These are phyloP conservation scores for Stagonosporopsis vannaccii DNA, from an alignment of 2,329 filamentous ascomycete species.

Conservation along the genomic window DNA sequence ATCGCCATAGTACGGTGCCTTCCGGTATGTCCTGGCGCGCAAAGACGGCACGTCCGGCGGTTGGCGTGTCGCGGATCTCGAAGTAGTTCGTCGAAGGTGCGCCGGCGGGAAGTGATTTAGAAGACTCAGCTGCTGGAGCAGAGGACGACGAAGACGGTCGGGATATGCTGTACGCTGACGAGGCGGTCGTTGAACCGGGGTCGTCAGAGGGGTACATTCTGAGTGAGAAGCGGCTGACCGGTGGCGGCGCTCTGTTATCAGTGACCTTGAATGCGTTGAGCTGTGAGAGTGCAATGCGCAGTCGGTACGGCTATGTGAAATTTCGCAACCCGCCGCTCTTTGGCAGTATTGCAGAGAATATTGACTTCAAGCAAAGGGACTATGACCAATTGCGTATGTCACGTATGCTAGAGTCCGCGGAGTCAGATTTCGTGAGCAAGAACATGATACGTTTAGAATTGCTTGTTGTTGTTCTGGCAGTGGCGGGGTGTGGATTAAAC, in stretches of 20 bases:
- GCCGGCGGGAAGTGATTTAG: constrained; percentile 27
- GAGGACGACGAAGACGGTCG: constrained; percentile 24
- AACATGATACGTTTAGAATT: constrained; percentile 28
- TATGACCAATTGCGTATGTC: constrained; percentile 43
- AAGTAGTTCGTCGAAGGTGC: constrained; percentile 43
- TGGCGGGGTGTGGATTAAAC: background rate
- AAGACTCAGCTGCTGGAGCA: constrained; percentile 8
- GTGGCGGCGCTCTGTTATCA: background rate
- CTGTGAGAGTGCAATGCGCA: background rate
- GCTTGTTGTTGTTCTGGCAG: background rate
- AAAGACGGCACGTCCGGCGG: constrained; percentile 56
- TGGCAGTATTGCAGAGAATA: background rate
- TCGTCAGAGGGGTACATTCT: constrained; percentile 5
- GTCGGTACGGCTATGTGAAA: background rate
- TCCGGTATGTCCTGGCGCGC: constrained; percentile 46
- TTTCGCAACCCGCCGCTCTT: background rate
- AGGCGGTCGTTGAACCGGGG: constrained; percentile 19
- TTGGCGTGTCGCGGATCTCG: constrained; percentile 50
- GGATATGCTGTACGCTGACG: constrained; percentile 24
- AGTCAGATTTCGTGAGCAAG: constrained; percentile 34
- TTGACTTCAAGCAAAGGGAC: constrained; percentile 3
- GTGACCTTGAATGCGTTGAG: background rate
- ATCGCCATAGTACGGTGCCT: constrained; percentile 48
- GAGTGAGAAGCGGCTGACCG: background rate
- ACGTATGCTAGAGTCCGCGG: constrained; percentile 35